Evolutionary conservation across 176 grass and related monocot genomes (phyloP), one percentile per base, ranked within the genome.

Genomic region (Ampelocalamus luodianensis): DNA sequence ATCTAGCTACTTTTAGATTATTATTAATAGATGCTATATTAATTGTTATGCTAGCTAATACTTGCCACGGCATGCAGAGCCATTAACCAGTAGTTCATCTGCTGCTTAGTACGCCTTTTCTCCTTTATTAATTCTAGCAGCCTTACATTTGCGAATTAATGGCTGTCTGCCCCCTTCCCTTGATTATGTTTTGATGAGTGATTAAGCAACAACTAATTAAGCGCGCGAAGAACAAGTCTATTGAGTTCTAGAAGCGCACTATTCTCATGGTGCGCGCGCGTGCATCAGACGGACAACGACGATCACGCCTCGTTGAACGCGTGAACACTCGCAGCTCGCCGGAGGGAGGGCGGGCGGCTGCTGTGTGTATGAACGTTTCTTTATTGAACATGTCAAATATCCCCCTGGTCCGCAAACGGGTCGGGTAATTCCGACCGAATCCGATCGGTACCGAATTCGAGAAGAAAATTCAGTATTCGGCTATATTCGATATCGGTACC

Each of bases 161-260:
- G 50, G 50, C 5, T 53, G 12, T 4, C 45, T 53, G 50, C 84
- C 84, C 40, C 61, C 70, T 12, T 51, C 13, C 70, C 74, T 39
- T 77, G 3, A 60, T 74, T 63, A 87, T 65, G 74, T 46, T 79
- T 32, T 68, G 34, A 51, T 75, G 44, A 62, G 87, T 81, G 88
- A 82, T 77, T 74, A 63, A 86, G 29, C 48, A 71, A 61, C 76
- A 20, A 90, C 58, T 82, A 65, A 56, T 58, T 76, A 23, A 80
- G 49, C 43, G 20, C 54, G 8, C 8, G 48, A 34, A 34, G 83
- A 83, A 68, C 5, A 40, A 48, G 79, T 79, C 80, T 68, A 74
- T 83, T 83, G 75, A 77, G 14, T 83, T 87, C 80, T 87, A 87
- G 79, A 90, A 87, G 79, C 85, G 89, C 80, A 51, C 74, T 90